phyloP scores from a whole-genome alignment of 176 grass and related monocot species.

The Paspalum vaginatum region DNA sequence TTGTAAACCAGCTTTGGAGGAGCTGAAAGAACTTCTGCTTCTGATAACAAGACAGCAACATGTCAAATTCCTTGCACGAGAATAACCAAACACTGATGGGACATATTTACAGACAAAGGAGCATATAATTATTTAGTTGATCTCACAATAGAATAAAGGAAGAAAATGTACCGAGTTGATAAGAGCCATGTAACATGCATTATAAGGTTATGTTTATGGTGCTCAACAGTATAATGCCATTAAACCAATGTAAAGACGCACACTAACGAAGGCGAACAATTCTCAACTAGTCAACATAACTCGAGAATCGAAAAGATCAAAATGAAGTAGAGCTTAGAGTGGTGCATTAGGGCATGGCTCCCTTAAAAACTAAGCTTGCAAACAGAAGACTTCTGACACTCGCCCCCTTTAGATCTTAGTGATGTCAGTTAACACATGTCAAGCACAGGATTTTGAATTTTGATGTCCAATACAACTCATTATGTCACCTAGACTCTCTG shows the following conservation, averaged over 20 bases:
- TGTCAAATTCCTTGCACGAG: conserved; percentile 9
- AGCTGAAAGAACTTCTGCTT: conserved; percentile 92
- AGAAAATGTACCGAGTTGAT: not conserved
- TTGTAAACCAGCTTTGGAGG: conserved; percentile 95
- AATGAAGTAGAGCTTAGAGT: conserved; percentile 4
- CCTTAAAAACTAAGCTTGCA: not conserved
- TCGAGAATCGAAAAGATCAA: not conserved
- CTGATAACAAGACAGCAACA: conserved; percentile 47
- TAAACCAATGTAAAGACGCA: not conserved
- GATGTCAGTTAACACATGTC: too few species aligned
- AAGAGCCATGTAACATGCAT: not conserved
- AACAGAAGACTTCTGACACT: not conserved
- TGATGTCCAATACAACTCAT: not conserved
- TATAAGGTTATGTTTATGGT: not conserved
- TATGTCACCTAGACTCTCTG: not conserved
- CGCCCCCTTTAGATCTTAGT: not conserved
- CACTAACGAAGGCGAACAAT: not conserved
- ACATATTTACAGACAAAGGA: not conserved
- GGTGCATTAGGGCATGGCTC: not conserved
- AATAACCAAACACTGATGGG: not conserved
- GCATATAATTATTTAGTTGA: conserved; percentile 13
- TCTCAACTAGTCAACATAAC: not conserved
- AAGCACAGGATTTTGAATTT: not conserved
- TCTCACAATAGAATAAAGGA: not conserved
- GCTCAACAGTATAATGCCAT: not conserved